Evolutionary conservation across 768 basidiomycete species (phyloP).

Genomic region (Daedalea quercina): DNA sequence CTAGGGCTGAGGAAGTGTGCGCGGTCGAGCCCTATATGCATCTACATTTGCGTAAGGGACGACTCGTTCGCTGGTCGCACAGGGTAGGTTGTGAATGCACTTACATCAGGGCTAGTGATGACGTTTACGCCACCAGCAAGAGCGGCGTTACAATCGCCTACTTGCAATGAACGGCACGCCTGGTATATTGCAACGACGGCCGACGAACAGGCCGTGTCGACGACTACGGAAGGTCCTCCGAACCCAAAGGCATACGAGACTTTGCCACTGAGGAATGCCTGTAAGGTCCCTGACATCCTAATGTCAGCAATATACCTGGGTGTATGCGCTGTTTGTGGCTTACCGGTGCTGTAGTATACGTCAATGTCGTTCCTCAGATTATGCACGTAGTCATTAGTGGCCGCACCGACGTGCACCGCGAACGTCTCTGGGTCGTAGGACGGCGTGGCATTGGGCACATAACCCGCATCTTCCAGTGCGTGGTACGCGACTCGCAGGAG

Average conservation of each 20-base stretch:
- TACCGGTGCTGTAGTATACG: conserved; percentile 67
- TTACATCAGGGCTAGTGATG: conserved; percentile 64
- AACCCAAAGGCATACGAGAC: conserved; percentile 64
- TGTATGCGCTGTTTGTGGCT: conserved; percentile 3
- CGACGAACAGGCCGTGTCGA: conserved; percentile 75
- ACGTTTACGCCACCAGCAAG: conserved; percentile 73
- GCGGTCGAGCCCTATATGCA: conserved; percentile 61
- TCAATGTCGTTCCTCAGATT: conserved; percentile 59
- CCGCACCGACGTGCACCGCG: conserved; percentile 63
- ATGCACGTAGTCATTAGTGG: conserved; percentile 63
- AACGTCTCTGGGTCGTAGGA: conserved; percentile 47
- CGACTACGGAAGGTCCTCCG: conserved; percentile 62
- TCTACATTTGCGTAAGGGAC: conserved; percentile 31
- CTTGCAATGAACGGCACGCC: conserved; percentile 57
- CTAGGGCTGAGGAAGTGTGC: conserved; percentile 63
- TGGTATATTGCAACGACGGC: conserved; percentile 63
- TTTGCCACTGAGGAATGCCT: conserved; percentile 64
- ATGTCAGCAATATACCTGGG: neutral
- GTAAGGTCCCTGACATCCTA: conserved; percentile 50
- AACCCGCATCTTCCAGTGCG: conserved; percentile 66
- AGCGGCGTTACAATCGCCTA: conserved; percentile 59
- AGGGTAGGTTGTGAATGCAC: conserved; percentile 13
- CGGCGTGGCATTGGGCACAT: conserved; percentile 51
- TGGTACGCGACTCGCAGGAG: conserved; percentile 61
- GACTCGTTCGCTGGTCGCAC: neutral